A percentile compares a stretch with the other conserved stretches of the same genome.
These are phyloP conservation scores for Cantharellus anzutake DNA, from an alignment of 768 basidiomycete species.

Conservation along the genomic window DNA sequence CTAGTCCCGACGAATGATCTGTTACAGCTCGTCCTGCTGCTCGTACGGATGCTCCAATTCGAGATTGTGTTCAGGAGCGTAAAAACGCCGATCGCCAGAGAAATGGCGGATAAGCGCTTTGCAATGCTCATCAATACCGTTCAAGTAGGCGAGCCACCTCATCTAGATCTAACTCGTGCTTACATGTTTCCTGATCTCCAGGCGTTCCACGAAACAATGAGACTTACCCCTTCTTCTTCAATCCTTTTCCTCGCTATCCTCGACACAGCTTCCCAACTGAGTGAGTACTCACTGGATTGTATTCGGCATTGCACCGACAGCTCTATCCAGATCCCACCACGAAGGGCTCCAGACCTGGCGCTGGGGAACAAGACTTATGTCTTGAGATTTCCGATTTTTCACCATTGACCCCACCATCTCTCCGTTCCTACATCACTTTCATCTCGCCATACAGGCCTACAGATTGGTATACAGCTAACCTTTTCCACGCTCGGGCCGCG, in stretches of 20 bases:
- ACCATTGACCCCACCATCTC: slow-evolving; percentile 1
- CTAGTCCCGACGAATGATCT: not conserved
- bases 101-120: not conserved
- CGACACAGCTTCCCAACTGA: slow-evolving; percentile 6
- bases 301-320: not conserved
- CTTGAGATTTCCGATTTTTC: not conserved
- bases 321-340: not conserved
- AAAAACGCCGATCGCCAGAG: slow-evolving; percentile 5
- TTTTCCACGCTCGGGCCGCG: not conserved
- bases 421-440: not conserved
- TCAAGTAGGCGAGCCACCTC: not conserved
- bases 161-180: not conserved
- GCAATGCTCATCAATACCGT: slow-evolving; percentile 1
- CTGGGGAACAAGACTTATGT: not conserved
- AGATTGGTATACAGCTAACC: slow-evolving; percentile 2
- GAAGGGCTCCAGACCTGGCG: not conserved
- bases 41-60: slow-evolving; percentile 5
- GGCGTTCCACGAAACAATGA: not conserved
- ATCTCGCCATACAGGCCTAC: slow-evolving; percentile 2
- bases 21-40: slow-evolving; percentile 4
- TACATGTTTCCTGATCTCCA: not conserved
- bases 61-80: slow-evolving; percentile 3
- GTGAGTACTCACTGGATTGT: not conserved
- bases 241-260: slow-evolving; percentile 1
- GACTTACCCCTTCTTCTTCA: not conserved